phyloP scores from a whole-genome alignment of 345 rosid species.

The Arabis alpina region DNA sequence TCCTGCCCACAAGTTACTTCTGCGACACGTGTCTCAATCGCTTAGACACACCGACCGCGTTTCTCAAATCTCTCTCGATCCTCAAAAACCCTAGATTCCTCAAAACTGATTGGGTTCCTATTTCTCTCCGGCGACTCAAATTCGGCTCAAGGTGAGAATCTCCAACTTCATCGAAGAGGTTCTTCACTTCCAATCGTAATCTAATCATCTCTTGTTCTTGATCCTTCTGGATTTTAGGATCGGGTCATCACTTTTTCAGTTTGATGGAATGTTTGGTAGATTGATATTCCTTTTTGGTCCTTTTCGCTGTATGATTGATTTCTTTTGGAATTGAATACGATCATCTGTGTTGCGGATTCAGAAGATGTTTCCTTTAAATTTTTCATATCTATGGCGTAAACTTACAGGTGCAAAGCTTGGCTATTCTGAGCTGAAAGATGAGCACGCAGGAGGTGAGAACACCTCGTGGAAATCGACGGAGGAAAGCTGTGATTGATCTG shows the following conservation, averaged over 20 bases:
- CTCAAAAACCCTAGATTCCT: conserved; percentile 37
- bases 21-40: conserved; percentile 25
- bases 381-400: neutral
- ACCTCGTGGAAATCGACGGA: conserved; percentile 34
- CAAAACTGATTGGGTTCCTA: neutral
- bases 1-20: neutral
- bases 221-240: conserved; percentile 6
- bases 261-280: neutral
- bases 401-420: conserved; percentile 22
- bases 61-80: neutral
- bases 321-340: neutral
- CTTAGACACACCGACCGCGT: conserved; percentile 15
- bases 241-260: neutral
- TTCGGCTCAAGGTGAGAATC: conserved; percentile 23
- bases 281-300: neutral
- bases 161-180: conserved; percentile 21
- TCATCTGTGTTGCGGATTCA: too few species aligned
- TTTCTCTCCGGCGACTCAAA: conserved; percentile 31
- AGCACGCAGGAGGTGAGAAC: conserved; percentile 17
- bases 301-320: neutral
- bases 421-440: conserved; percentile 33
- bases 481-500: conserved; percentile 43
- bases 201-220: neutral
- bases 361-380: too few species aligned
- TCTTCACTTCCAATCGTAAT: neutral